Base-by-base conservation (phyloP, 2,329 filamentous ascomycete genomes). In the Huntiella moniliformis region DNA sequence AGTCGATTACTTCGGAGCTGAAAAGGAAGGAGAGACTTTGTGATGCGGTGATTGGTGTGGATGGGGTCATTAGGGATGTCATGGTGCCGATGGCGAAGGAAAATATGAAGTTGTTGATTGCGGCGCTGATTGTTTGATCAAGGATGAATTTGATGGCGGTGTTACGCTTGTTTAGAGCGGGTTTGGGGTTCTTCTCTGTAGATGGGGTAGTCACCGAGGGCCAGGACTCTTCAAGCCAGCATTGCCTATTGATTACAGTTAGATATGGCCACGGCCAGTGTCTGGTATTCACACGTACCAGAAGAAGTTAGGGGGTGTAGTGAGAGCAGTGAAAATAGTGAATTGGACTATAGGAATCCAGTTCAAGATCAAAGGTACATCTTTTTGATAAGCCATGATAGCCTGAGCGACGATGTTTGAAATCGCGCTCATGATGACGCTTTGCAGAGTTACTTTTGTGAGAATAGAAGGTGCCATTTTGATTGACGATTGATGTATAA, bases 251-350 rank as follows among this genome's bases (percentile, higher is more conserved):
- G 12, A 18, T 12, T 1, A 28, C n/a, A 40, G 38, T 8, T 22
- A 13, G 17, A 18, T 12, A 22, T 18, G 10, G 28, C 18, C 5
- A 33, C 18, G 15, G 16, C 6, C 7, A 32, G 7, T 8, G 7
- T 36, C 34, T 45, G n/a, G 7, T n/a, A 15, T 13, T n/a, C n/a
- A n/a, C n/a, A n/a, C 18, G 17, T 59, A 76, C 86, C 85, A 94
- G 54, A 83, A 58, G 57, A 85, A 83, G 62, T 95, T 95, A 38
- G 82, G 82, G 2, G 86, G 85, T 36, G 78, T 80, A 60, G 71
- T 79, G 49, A 93, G 57, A 32, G 82, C 57, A 52, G 78, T 73
- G 65, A 79, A 93, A 45, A 84, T 56, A 44, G 82, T 63, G 61
- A 92, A 94, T 57, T 86, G 82, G 53, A 86, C 63, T 38, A 93